Evolutionary conservation across 2,329 filamentous ascomycete genomes (phyloP).

Genomic region (Trematosphaeria pertusa): DNA sequence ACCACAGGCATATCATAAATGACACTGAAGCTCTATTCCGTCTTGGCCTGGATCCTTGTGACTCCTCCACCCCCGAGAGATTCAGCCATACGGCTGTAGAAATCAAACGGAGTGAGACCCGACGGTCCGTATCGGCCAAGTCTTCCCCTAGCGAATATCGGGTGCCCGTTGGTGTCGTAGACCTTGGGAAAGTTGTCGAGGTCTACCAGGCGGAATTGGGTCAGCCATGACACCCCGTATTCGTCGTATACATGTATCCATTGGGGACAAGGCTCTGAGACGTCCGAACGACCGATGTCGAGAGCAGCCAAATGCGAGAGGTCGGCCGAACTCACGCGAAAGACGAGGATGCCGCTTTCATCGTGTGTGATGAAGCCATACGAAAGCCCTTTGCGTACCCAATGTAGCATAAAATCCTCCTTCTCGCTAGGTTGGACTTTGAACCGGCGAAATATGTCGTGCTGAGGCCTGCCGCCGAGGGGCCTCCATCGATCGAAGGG

Average conservation of each 20-base stretch:
- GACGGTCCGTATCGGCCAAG: neutral
- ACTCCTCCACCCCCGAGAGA: no score
- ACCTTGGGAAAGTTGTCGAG: neutral
- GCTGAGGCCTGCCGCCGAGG: constrained; percentile 12
- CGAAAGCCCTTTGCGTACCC: constrained; percentile 3
- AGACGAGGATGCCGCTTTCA: constrained; percentile 12
- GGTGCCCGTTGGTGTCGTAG: neutral
- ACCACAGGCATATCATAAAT: no score
- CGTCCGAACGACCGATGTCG: constrained; percentile 7
- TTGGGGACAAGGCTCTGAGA: neutral
- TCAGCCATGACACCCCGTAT: constrained; percentile 18
- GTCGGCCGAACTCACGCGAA: constrained; percentile 16
- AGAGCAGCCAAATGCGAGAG: constrained; percentile 5
- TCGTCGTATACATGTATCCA: constrained; percentile 20
- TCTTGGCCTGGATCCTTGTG: no score
- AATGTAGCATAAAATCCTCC: constrained; percentile 13
- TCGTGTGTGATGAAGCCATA: constrained; percentile 13
- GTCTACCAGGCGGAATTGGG: constrained; percentile 1
- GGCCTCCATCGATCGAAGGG: constrained; percentile 17
- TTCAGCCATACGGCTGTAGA: no score
- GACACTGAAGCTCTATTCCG: no score
- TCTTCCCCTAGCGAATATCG: neutral
- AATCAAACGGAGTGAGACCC: no score
- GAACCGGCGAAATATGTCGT: constrained; percentile 17
- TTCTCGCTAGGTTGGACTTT: constrained; percentile 15